These are phyloP conservation scores for Teratosphaeria destructans DNA, from an alignment of 2,329 filamentous ascomycete species.

Conservation along the genomic window DNA sequence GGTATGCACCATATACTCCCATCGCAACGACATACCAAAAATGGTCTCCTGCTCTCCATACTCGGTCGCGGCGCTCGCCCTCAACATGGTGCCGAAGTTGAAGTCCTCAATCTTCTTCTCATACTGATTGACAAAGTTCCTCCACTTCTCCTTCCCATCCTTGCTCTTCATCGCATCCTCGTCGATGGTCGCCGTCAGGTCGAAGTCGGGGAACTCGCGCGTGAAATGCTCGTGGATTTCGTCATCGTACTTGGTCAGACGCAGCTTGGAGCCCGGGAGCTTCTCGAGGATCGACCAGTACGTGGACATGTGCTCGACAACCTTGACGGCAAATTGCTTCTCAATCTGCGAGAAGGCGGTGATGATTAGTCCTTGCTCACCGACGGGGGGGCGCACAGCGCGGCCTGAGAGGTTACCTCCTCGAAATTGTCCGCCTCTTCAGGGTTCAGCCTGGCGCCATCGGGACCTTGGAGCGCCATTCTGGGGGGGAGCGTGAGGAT, in stretches of 20 bases:
- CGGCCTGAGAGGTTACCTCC: conserved; percentile 9
- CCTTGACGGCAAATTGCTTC: conserved; percentile 98
- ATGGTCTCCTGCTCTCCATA: conserved; percentile 86
- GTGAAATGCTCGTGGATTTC: conserved; percentile 87
- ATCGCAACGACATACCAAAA: conserved; percentile 53
- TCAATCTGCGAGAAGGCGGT: conserved; percentile 52
- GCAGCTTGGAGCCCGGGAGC: conserved; percentile 75
- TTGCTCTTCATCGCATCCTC: conserved; percentile 99
- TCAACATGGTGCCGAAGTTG: conserved; percentile 94
- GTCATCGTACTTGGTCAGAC: conserved; percentile 88
- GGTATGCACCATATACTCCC: not conserved
- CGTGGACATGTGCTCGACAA: conserved; percentile 89
- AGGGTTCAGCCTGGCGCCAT: conserved; percentile 25
- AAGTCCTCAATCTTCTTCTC: conserved; percentile 93
- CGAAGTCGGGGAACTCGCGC: conserved; percentile 83
- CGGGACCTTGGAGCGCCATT: conserved; percentile 17
- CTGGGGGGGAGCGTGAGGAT: not conserved
- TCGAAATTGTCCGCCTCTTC: conserved; percentile 55
- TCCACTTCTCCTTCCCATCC: conserved; percentile 84
- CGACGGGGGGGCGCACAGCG: not conserved
- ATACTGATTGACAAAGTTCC: conserved; percentile 86
- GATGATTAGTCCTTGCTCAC: not conserved
- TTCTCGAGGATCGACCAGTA: conserved; percentile 95
- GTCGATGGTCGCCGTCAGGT: conserved; percentile 67
- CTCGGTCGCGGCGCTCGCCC: conserved; percentile 65